Percentiles rank a stretch among this genome's conserved stretches.
These are phyloP conservation scores for Knufia petricola DNA, from an alignment of 2,329 filamentous ascomycete genomes.

Conservation along the genomic window DNA sequence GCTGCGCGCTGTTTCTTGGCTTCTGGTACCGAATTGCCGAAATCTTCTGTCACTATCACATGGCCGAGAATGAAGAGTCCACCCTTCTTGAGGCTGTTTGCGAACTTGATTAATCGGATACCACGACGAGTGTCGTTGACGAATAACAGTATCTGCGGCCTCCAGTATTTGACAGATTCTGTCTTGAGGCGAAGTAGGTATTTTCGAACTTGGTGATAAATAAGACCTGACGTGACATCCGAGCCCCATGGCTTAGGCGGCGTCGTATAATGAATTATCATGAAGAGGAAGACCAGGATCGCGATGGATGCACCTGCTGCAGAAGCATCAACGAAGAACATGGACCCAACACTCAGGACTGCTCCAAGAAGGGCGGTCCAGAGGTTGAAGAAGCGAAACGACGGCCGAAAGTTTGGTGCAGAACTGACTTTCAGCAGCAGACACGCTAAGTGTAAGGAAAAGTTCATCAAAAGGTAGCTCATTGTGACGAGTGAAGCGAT, in stretches of 20 bases:
- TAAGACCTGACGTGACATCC: conserved; percentile 79
- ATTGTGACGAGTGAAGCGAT: conserved; percentile 86
- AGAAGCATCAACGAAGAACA: conserved; percentile 82
- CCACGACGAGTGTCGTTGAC: conserved; percentile 75
- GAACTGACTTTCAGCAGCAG: conserved; percentile 80
- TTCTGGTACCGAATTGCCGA: conserved; percentile 67
- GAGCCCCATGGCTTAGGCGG: conserved; percentile 76
- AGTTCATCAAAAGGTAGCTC: conserved; percentile 68
- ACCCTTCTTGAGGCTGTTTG: conserved; percentile 84
- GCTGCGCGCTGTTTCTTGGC: conserved; percentile 69
- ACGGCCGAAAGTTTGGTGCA: conserved; percentile 78
- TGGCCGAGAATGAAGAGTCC: conserved; percentile 76
- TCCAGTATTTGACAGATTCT: conserved; percentile 90
- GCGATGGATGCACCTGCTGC: conserved; percentile 69
- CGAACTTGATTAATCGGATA: conserved; percentile 78
- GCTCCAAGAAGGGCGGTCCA: conserved; percentile 68
- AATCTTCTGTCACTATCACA: conserved; percentile 78
- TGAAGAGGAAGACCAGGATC: conserved; percentile 64
- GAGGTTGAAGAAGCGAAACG: conserved; percentile 84
- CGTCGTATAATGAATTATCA: conserved; percentile 75
- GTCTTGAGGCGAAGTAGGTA: conserved; percentile 73
- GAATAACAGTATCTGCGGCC: conserved; percentile 75
- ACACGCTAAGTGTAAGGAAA: conserved; percentile 79
- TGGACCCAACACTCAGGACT: conserved; percentile 65
- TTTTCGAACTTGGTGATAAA: conserved; percentile 81